Conservation (phyloP, 805 yeast species). For the Pichia nanzhaoensis region DNA sequence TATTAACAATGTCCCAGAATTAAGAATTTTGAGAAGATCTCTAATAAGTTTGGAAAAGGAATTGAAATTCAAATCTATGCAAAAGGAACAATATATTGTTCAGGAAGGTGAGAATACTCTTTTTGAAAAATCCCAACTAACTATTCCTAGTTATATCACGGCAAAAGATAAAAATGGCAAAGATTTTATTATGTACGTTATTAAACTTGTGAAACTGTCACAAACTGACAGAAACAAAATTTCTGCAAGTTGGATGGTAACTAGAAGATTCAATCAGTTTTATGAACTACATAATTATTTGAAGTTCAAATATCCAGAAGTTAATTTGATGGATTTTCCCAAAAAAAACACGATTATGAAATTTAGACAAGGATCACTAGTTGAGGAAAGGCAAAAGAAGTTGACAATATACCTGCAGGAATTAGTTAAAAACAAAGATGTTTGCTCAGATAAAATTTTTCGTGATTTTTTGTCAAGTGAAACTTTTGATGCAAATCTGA, state of each 20-base stretch:
- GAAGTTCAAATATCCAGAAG: slow-evolving; percentile 43
- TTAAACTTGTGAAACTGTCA: slow-evolving; percentile 58
- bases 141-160: slow-evolving; percentile 47
- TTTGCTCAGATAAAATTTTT: slow-evolving; percentile 68
- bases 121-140: slow-evolving; percentile 55
- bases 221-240: slow-evolving; percentile 29
- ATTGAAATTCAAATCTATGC: slow-evolving; percentile 63
- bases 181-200: slow-evolving; percentile 63
- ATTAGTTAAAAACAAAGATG: slow-evolving; percentile 54
- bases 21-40: slow-evolving; percentile 63
- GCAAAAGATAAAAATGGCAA: slow-evolving; percentile 47
- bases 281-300: slow-evolving; percentile 62
- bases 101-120: slow-evolving; percentile 78
- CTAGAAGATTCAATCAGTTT: slow-evolving; percentile 83
- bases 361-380: slow-evolving; percentile 56
- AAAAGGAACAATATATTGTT: slow-evolving; percentile 72
- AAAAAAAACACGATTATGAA: slow-evolving; percentile 62
- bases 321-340: slow-evolving; percentile 46
- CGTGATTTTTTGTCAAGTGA: slow-evolving; percentile 75
- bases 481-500: slow-evolving; percentile 35
- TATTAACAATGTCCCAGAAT: slow-evolving; percentile 66
- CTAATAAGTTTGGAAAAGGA: slow-evolving; percentile 61
- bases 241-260: slow-evolving; percentile 83
- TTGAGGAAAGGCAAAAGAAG: slow-evolving; percentile 55
- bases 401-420: slow-evolving; percentile 57